A percentile compares a stretch with the other conserved stretches of the same genome.
Evolutionary conservation across 208 protist genomes (phyloP).

Genomic region (Trypanosoma melophagium): DNA sequence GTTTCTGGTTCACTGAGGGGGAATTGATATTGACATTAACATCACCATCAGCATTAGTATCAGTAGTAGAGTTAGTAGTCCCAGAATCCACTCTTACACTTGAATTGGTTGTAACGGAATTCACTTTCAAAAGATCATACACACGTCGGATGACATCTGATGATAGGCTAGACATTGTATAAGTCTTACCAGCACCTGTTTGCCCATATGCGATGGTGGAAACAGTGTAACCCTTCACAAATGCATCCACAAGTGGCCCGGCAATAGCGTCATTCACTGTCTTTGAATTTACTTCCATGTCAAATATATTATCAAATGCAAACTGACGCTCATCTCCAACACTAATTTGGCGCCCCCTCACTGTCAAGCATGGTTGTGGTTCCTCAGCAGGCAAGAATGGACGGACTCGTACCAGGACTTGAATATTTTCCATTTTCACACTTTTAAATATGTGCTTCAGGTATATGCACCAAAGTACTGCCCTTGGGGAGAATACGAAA

Average conservation of each 20-base stretch:
- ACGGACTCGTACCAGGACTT: slow-evolving; percentile 85
- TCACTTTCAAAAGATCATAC: slow-evolving; percentile 61
- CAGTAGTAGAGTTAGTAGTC: slow-evolving; percentile 9
- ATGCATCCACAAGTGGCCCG: slow-evolving; percentile 61
- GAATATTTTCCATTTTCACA: slow-evolving; percentile 52
- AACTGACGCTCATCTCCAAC: slow-evolving; percentile 87
- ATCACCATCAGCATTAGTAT: slow-evolving; percentile 9
- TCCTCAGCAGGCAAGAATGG: slow-evolving; percentile 83
- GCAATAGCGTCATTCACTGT: slow-evolving; percentile 82
- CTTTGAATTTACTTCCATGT: slow-evolving; percentile 43
- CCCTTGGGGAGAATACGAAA: no score
- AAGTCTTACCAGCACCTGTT: slow-evolving; percentile 94
- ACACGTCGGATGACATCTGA: slow-evolving; percentile 86
- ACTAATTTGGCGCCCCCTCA: slow-evolving; percentile 64
- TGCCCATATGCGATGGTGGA: slow-evolving; percentile 95
- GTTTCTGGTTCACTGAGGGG: background rate
- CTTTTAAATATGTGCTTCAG: background rate
- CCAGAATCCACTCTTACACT: no score
- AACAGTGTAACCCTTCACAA: slow-evolving; percentile 89
- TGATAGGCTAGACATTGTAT: slow-evolving; percentile 85
- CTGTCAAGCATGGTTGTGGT: slow-evolving; percentile 40
- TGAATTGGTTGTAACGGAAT: no score
- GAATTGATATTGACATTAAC: slow-evolving; percentile 6
- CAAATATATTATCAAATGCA: slow-evolving; percentile 92
- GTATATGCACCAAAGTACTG: no score